Base-by-base conservation (phyloP, 345 rosid species). In the Tarenaya hassleriana region DNA sequence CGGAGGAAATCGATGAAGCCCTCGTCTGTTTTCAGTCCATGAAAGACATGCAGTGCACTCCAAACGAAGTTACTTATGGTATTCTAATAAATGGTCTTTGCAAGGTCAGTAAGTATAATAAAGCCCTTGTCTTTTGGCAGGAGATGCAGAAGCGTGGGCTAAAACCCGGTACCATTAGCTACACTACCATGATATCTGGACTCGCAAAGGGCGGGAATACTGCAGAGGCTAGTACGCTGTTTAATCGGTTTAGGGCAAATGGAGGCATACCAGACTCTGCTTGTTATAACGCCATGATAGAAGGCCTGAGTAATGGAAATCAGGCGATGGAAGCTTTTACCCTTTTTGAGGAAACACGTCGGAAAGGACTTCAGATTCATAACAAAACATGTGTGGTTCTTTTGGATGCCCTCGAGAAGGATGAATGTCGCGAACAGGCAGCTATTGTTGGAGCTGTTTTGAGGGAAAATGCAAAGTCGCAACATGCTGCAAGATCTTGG, bases 41-140 rank as follows among this genome's bases (percentile, higher is more conserved):
- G 84, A 92, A 83, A 69, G 90, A 85, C 60, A 40, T 78, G 71
- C 77, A 79, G 49, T 82, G 88, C 55, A 19, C 69, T 34, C 94
- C 94, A n/a, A 85, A 85, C 78, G 75, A 72, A 15, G 56, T 84
- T 58, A 88, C 98, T 12, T 92, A 77, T 39, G 67, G 88, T 63
- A 88, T 88, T 60, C 62, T 88, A 34, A 85, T 92, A 35, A 79
- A 85, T 16, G 98, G 96, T 67, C 96, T 92, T 20, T 85, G 98
- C 64, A 76, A 62, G 53, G 69, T 83, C 49, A 78, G 95, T 68
- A 92, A 92, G 65, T 92, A 84, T 63, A 92, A 81, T 69, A 92
- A 92, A 72, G 98, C 96, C 52, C 83, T 88, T 65, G 98, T 88
- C 8, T 78, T 76, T 70, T 92, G 97, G 98, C 98, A 92, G 78